Evolutionary conservation across 179 eudicot genomes (phyloP).

Genomic region (Actinidia chinensis): DNA sequence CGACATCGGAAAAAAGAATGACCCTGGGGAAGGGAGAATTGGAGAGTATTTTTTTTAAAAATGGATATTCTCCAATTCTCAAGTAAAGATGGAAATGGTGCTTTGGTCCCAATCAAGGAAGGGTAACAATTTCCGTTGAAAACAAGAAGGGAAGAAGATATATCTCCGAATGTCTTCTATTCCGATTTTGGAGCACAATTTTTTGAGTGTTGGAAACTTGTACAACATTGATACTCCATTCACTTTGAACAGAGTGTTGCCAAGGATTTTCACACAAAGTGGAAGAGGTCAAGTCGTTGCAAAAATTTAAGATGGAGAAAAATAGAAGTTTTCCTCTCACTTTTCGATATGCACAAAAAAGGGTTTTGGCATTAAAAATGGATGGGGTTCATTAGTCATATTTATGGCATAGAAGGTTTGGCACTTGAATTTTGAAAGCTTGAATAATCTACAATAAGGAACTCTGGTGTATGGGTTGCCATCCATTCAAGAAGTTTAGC

Average conservation of each 20-base stretch:
- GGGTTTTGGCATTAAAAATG: no score
- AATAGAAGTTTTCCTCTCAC: background rate
- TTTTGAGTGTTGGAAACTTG: background rate
- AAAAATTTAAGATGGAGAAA: background rate
- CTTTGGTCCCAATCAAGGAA: conserved; percentile 15
- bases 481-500: no score
- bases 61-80: background rate
- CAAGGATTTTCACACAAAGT: background rate
- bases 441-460: background rate
- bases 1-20: background rate
- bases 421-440: background rate
- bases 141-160: conserved; percentile 19
- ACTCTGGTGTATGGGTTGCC: background rate
- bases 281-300: background rate
- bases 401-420: background rate
- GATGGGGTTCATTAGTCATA: background rate
- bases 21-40: no score
- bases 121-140: conserved; percentile 15
- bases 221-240: background rate
- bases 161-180: background rate
- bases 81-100: conserved; percentile 19
- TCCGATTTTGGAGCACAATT: background rate
- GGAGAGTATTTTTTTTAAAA: background rate
- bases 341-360: background rate
- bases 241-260: background rate